phyloP scores from a whole-genome alignment of 805 yeast species.

The Barnettozyma californica region DNA sequence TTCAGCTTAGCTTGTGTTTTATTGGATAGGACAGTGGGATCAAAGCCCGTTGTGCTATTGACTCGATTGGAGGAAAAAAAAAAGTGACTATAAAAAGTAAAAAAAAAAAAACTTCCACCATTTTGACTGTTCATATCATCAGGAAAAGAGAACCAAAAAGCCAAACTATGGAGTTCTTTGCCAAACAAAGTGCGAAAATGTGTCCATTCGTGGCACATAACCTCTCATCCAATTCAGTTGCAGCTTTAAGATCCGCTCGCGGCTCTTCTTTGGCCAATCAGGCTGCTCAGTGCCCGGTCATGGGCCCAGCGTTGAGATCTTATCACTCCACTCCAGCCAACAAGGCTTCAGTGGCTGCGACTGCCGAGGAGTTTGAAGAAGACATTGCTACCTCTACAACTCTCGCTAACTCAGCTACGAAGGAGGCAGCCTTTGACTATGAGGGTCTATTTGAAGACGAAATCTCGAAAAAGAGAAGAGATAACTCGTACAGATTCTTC shows the following conservation, averaged over 20 bases:
- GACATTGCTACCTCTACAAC: conserved; percentile 12
- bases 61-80: not conserved
- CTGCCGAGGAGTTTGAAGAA: conserved; percentile 22
- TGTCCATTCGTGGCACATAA: conserved; percentile 74
- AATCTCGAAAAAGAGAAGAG: conserved; percentile 67
- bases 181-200: conserved; percentile 68
- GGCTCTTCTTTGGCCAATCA: conserved; percentile 30
- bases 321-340: conserved; percentile 29
- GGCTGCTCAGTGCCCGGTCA: conserved; percentile 84
- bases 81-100: not conserved
- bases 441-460: conserved; percentile 63
- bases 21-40: no score
- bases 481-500: conserved; percentile 92
- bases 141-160: not conserved
- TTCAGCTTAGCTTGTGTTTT: no score
- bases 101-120: not conserved
- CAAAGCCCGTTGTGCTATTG: not conserved
- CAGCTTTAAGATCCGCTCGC: conserved; percentile 44
- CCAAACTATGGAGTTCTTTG: conserved; percentile 64
- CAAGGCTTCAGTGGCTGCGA: conserved; percentile 22
- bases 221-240: conserved; percentile 36
- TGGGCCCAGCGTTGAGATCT: conserved; percentile 65
- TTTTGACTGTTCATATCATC: not conserved
- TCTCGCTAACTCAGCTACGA: conserved; percentile 34
- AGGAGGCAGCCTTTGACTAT: conserved; percentile 62